phyloP scores from a whole-genome alignment of 805 yeast species.

The Cyberlindnera veronae region DNA sequence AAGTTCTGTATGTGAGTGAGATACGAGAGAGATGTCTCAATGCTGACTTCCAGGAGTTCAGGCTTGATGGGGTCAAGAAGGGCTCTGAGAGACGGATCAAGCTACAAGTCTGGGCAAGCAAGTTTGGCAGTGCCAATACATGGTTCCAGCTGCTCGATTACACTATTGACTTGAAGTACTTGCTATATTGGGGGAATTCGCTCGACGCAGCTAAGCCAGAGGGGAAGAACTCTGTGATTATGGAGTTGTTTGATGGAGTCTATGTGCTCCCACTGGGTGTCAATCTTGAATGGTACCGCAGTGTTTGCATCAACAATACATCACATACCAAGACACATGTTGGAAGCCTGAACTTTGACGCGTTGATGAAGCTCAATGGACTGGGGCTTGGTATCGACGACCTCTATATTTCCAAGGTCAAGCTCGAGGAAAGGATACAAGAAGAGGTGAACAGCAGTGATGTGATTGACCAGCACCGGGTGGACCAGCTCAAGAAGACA shows the following conservation, averaged over 20 bases:
- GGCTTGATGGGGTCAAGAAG: constrained; percentile 10
- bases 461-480: constrained; percentile 2
- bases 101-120: constrained; percentile 15
- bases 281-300: constrained; percentile 13
- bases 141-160: constrained; percentile 11
- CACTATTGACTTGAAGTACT: constrained; percentile 5
- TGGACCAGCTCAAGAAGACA: constrained; percentile 5
- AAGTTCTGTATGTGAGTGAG: constrained; percentile 35
- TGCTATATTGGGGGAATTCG: constrained; percentile 4
- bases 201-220: not conserved
- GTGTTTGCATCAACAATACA: constrained; percentile 4
- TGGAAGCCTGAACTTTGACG: constrained; percentile 33
- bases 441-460: constrained; percentile 1
- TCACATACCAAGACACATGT: constrained; percentile 3
- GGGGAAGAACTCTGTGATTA: constrained; percentile 8
- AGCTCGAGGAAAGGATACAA: constrained; percentile 14
- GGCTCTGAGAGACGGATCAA: constrained; percentile 1
- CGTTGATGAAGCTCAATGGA: constrained; percentile 40
- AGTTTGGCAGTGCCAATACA: not conserved
- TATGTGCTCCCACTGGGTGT: constrained; percentile 15
- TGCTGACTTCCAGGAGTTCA: constrained; percentile 30
- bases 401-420: constrained; percentile 21
- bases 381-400: constrained; percentile 36
- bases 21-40: constrained; percentile 26
- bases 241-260: constrained; percentile 14